Percentiles rank a stretch among this genome's conserved stretches.
Evolutionary conservation across 2,329 filamentous ascomycete species (phyloP).

Genomic region (Pseudonectria buxi): DNA sequence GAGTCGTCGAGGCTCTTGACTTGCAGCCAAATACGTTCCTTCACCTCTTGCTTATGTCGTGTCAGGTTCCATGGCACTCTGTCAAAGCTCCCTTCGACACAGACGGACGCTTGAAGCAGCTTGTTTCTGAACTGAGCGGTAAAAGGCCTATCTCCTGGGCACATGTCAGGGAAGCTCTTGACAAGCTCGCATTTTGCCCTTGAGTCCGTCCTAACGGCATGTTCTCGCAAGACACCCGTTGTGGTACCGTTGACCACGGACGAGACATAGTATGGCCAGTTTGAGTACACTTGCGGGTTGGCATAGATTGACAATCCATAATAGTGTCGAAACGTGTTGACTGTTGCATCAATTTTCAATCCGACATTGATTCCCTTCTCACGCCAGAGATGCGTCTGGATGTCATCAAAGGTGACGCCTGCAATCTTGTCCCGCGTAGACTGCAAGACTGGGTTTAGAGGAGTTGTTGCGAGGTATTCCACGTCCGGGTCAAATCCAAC

Average conservation of each 20-base stretch:
- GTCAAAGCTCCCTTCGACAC: conserved; percentile 4
- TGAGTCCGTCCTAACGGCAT: conserved; percentile 9
- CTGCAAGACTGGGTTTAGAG: background rate
- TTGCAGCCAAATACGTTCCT: conserved; percentile 5
- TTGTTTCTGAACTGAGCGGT: no score
- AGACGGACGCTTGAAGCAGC: background rate
- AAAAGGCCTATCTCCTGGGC: conserved; percentile 1
- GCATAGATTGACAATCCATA: no score
- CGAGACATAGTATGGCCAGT: conserved; percentile 5
- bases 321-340: no score
- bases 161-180: background rate
- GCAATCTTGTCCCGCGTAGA: conserved; percentile 1
- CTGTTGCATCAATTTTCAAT: no score
- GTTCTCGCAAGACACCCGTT: conserved; percentile 4
- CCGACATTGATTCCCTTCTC: background rate
- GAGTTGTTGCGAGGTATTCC: background rate
- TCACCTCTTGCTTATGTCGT: conserved; percentile 7
- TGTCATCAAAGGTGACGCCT: background rate
- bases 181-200: background rate
- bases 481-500: conserved; percentile 6
- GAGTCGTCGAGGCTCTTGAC: no score
- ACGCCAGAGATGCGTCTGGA: conserved; percentile 4
- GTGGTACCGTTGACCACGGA: conserved; percentile 1
- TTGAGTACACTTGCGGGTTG: no score
- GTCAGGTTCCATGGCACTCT: conserved; percentile 1